These are phyloP conservation scores for Claviceps spartinae DNA, from an alignment of 2,329 filamentous ascomycete genomes.

Conservation along the genomic window DNA sequence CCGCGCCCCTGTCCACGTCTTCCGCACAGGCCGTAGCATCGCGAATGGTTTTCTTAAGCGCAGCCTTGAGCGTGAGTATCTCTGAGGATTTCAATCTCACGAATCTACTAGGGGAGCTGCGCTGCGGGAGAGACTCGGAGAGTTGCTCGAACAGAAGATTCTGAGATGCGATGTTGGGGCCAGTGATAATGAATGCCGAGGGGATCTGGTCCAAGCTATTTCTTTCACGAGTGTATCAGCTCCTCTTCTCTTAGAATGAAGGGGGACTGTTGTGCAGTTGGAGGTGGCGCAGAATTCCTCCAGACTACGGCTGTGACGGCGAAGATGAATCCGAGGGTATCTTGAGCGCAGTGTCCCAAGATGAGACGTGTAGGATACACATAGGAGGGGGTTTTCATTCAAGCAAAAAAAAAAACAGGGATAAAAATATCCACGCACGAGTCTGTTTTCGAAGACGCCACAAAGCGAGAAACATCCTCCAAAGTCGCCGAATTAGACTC, in stretches of 20 bases:
- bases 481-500: conserved; percentile 49
- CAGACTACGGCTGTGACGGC: no score
- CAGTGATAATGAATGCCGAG: conserved; percentile 60
- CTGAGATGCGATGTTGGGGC: conserved; percentile 66
- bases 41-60: conserved; percentile 59
- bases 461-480: conserved; percentile 42
- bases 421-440: conserved; percentile 13
- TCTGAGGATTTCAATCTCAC: conserved; percentile 57
- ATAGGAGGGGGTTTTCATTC: no score
- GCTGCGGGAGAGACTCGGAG: conserved; percentile 37
- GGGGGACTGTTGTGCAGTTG: no score
- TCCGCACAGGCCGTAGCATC: conserved; percentile 39
- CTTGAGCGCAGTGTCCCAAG: not conserved
- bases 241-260: no score
- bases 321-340: not conserved
- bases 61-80: conserved; percentile 58
- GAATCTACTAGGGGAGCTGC: conserved; percentile 38
- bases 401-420: not conserved
- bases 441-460: conserved; percentile 25
- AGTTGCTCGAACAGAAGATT: conserved; percentile 61
- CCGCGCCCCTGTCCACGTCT: conserved; percentile 37
- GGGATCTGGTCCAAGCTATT: conserved; percentile 39
- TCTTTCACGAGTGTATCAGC: not conserved
- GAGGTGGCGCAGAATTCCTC: no score
- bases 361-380: no score